phyloP scores from a whole-genome alignment of 768 basidiomycete species.

The Hygrophorus pudorinus region DNA sequence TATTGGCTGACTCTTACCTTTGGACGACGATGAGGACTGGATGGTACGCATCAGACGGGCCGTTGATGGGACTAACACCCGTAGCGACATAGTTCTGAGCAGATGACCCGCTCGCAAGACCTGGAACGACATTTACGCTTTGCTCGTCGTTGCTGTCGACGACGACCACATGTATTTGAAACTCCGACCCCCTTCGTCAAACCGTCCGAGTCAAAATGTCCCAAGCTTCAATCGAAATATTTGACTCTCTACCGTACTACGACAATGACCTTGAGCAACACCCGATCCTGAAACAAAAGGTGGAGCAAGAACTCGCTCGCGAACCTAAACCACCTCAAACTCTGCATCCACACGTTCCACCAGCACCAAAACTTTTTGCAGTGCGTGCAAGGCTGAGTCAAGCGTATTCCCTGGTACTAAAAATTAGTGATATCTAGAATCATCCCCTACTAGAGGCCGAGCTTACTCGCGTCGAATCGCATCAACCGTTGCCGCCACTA shows the following conservation, averaged over 20 bases:
- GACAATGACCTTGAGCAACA: conserved; percentile 83
- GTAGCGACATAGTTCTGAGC: conserved; percentile 30
- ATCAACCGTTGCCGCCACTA: conserved; percentile 52
- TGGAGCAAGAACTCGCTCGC: conserved; percentile 67
- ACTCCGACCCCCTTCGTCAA: no score
- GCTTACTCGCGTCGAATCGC: conserved; percentile 61
- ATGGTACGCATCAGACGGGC: conserved; percentile 27
- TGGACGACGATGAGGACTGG: conserved; percentile 35
- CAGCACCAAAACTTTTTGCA: conserved; percentile 53
- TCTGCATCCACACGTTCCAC: conserved; percentile 69
- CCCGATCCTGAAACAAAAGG: conserved; percentile 62
- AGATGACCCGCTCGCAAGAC: conserved; percentile 33
- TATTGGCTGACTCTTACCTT: conserved; percentile 29
- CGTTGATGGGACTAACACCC: conserved; percentile 16
- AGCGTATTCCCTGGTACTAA: conserved; percentile 1
- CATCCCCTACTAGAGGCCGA: conserved; percentile 64
- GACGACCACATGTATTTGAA: background rate
- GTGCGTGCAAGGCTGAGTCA: conserved; percentile 38
- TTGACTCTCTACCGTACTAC: conserved; percentile 90
- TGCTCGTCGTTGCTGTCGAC: background rate
- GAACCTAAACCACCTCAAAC: conserved; percentile 49
- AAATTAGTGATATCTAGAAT: conserved; percentile 31
- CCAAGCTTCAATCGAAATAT: conserved; percentile 27
- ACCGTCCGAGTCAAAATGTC: no score
- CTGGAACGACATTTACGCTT: conserved; percentile 37